A percentile compares a stretch with the other conserved stretches of the same genome.
These are phyloP conservation scores for Trichophyton simii DNA, from an alignment of 2,329 filamentous ascomycete genomes.

Conservation along the genomic window DNA sequence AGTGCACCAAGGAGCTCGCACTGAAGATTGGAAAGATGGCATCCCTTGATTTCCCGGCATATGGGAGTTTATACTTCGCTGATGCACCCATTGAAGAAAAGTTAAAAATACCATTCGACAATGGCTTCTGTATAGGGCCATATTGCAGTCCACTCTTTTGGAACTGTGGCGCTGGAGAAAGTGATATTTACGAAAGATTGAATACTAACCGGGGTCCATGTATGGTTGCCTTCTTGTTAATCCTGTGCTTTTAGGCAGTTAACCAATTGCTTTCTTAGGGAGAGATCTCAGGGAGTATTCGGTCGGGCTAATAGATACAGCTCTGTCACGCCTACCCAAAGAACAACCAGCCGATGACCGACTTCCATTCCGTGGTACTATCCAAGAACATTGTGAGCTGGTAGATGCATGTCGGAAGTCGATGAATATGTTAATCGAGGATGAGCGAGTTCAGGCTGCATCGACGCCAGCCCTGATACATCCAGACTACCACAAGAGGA, in stretches of 20 bases:
- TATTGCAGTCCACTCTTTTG: constrained; percentile 19
- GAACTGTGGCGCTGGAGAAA: constrained; percentile 12
- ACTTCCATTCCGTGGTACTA: constrained; percentile 12
- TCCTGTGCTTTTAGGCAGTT: neutral
- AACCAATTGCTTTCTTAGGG: neutral
- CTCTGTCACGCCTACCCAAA: constrained; percentile 8
- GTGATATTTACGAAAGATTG: constrained; percentile 7
- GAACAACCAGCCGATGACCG: constrained; percentile 4
- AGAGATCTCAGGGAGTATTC: constrained; percentile 8
- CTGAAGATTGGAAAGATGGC: constrained; percentile 22
- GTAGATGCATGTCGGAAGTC: constrained; percentile 15
- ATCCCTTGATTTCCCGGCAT: constrained; percentile 26
- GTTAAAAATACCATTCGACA: constrained; percentile 17
- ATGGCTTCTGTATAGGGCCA: constrained; percentile 25
- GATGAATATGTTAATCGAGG: constrained; percentile 15
- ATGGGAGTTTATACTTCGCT: constrained; percentile 28
- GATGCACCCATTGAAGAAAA: constrained; percentile 17
- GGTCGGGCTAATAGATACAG: constrained; percentile 13
- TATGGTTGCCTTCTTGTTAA: constrained; percentile 1
- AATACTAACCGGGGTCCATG: constrained; percentile 12
- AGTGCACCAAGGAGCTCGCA: constrained; percentile 22
- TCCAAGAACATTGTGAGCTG: constrained; percentile 9
- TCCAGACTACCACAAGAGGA: constrained; percentile 23
- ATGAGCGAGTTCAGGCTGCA: constrained; percentile 15
- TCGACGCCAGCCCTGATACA: constrained; percentile 17